These are phyloP conservation scores for Lodderomyces elongisporus DNA, from an alignment of 1,139 yeast genomes.

Conservation along the genomic window DNA sequence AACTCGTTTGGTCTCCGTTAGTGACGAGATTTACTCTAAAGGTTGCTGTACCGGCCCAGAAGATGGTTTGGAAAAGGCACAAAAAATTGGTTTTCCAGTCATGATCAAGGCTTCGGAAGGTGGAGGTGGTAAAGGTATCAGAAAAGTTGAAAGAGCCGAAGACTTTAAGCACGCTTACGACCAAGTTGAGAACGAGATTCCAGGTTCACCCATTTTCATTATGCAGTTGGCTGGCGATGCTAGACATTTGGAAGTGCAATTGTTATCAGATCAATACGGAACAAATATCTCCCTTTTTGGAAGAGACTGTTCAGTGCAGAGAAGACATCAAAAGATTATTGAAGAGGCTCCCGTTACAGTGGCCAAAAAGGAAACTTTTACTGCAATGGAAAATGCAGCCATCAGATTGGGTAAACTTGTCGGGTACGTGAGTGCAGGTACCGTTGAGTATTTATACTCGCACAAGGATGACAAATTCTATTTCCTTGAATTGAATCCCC, in stretches of 20 bases:
- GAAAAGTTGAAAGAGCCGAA: slow-evolving; percentile 79
- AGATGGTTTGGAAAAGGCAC: slow-evolving; percentile 83
- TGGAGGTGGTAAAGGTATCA: slow-evolving; percentile 98
- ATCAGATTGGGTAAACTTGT: slow-evolving; percentile 93
- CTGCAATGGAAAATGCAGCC: slow-evolving; percentile 93
- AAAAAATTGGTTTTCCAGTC: slow-evolving; percentile 86
- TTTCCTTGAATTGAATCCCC: slow-evolving; percentile 93
- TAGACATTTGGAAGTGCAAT: slow-evolving; percentile 91
- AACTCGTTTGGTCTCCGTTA: slow-evolving; percentile 82
- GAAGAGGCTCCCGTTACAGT: slow-evolving; percentile 97
- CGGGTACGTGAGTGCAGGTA: slow-evolving; percentile 98
- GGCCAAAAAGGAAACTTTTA: slow-evolving; percentile 81
- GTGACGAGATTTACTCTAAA: slow-evolving; percentile 72
- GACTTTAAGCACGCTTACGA: slow-evolving; percentile 67
- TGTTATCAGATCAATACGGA: slow-evolving; percentile 93
- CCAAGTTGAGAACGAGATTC: slow-evolving; percentile 92
- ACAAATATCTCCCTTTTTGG: slow-evolving; percentile 90
- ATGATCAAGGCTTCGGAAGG: slow-evolving; percentile 98
- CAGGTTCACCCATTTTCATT: slow-evolving; percentile 92
- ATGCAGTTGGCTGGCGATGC: slow-evolving; percentile 95
- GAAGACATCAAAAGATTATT: slow-evolving; percentile 94
- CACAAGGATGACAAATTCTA: slow-evolving; percentile 92
- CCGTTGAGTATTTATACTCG: slow-evolving; percentile 93
- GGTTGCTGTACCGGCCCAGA: slow-evolving; percentile 87
- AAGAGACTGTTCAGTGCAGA: slow-evolving; percentile 95